Conservation (phyloP, 257 asterid genomes). For the Paraleonurus japonicus region DNA sequence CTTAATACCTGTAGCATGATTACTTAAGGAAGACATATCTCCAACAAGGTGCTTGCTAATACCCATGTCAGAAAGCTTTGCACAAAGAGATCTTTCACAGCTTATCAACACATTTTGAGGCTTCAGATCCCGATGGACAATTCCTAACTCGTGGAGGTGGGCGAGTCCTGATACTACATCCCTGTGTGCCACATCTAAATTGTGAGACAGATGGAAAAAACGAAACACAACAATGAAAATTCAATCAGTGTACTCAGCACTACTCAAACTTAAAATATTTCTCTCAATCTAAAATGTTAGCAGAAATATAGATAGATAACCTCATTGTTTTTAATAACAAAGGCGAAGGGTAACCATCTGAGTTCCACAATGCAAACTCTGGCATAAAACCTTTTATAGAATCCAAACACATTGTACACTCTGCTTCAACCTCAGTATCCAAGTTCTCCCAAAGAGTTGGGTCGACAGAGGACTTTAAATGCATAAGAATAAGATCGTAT, state of each 20-base stretch:
- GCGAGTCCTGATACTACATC: slow-evolving; percentile 80
- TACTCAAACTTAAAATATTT: slow-evolving; percentile 5
- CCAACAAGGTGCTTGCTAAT: slow-evolving; percentile 88
- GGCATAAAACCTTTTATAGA: slow-evolving; percentile 40
- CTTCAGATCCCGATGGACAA: slow-evolving; percentile 90
- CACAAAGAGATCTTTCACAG: slow-evolving; percentile 59
- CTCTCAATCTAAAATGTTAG: background rate
- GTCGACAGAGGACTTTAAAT: slow-evolving; percentile 42
- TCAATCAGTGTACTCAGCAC: slow-evolving; percentile 8
- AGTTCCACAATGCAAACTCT: slow-evolving; percentile 52
- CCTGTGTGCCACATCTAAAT: slow-evolving; percentile 45
- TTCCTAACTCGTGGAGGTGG: slow-evolving; percentile 91
- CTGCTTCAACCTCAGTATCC: slow-evolving; percentile 41
- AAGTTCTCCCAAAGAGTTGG: slow-evolving; percentile 27
- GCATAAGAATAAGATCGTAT: slow-evolving; percentile 69
- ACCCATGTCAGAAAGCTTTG: slow-evolving; percentile 97
- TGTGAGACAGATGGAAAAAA: slow-evolving; percentile 2
- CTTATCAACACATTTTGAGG: slow-evolving; percentile 83
- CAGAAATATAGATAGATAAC: slow-evolving; percentile 38
- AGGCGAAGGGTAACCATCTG: slow-evolving; percentile 72
- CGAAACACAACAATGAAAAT: slow-evolving; percentile 19
- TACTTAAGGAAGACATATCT: slow-evolving; percentile 77
- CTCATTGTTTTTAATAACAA: slow-evolving; percentile 75
- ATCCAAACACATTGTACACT: slow-evolving; percentile 37
- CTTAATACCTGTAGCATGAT: slow-evolving; percentile 74